Evolutionary conservation across 192 early-diverging fungal genomes (phyloP).

Genomic region (Spizellomyces punctatus): DNA sequence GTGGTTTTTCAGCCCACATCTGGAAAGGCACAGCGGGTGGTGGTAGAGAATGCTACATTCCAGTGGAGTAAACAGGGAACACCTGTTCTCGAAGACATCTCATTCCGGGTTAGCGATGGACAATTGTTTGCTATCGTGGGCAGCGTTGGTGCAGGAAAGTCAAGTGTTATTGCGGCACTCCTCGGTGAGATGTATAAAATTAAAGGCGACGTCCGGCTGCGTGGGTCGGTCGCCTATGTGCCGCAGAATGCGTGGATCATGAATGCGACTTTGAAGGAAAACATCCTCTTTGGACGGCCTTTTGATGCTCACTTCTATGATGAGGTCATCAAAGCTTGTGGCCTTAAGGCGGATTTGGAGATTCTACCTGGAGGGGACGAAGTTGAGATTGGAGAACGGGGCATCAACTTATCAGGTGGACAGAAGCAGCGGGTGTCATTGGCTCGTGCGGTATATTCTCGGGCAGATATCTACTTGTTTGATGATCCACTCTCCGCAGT

Average conservation of each 20-base stretch:
- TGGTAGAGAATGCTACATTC: slow-evolving; percentile 48
- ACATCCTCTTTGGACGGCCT: slow-evolving; percentile 85
- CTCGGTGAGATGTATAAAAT: slow-evolving; percentile 86
- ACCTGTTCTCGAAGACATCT: slow-evolving; percentile 44
- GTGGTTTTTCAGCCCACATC: slow-evolving; percentile 20
- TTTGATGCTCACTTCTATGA: slow-evolving; percentile 81
- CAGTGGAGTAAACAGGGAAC: slow-evolving; percentile 41
- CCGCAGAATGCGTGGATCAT: slow-evolving; percentile 90
- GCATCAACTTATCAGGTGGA: slow-evolving; percentile 57
- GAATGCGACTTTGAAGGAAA: slow-evolving; percentile 90
- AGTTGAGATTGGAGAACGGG: slow-evolving; percentile 77
- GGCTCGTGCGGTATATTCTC: slow-evolving; percentile 83
- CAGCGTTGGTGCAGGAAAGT: slow-evolving; percentile 75
- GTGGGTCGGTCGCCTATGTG: slow-evolving; percentile 76
- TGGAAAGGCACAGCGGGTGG: slow-evolving; percentile 32
- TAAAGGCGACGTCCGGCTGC: slow-evolving; percentile 67
- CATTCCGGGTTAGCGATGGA: slow-evolving; percentile 62
- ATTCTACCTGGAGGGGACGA: slow-evolving; percentile 84
- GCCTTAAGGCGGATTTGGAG: slow-evolving; percentile 84
- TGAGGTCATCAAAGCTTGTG: slow-evolving; percentile 77
- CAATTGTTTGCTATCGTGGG: slow-evolving; percentile 49
- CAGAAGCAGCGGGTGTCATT: slow-evolving; percentile 59
- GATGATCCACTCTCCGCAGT: slow-evolving; percentile 58
- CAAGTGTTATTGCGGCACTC: slow-evolving; percentile 73
- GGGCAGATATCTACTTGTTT: slow-evolving; percentile 85